Conservation (phyloP, 768 basidiomycete species). For the Strobilomyces echinocephalus region DNA sequence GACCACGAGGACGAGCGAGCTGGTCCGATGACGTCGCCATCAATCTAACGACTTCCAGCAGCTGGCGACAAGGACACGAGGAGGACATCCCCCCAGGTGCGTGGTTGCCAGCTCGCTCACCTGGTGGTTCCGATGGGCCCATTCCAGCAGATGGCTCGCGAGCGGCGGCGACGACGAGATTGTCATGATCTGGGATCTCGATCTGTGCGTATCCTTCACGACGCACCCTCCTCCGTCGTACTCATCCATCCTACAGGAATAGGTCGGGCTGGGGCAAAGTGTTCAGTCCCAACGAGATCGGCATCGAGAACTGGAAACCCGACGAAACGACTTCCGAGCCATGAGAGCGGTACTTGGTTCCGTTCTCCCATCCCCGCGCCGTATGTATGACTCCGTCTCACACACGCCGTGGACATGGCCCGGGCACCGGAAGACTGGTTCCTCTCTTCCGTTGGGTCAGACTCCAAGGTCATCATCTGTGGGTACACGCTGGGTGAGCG, state of each 20-base stretch:
- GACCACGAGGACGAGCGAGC: too few relatives aligned
- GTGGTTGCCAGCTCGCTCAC: too few relatives aligned
- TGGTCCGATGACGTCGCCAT: too few relatives aligned
- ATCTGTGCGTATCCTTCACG: slow-evolving; percentile 60
- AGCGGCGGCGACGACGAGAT: slow-evolving; percentile 96
- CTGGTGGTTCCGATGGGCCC: slow-evolving; percentile 94
- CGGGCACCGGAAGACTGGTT: slow-evolving; percentile 93
- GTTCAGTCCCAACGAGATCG: slow-evolving; percentile 93
- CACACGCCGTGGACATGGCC: slow-evolving; percentile 92
- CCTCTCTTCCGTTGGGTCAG: slow-evolving; percentile 89
- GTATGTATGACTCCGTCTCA: neutral
- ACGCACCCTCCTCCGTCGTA: neutral
- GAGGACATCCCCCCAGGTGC: too few relatives aligned
- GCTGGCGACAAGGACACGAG: too few relatives aligned
- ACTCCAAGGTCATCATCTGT: slow-evolving; percentile 87
- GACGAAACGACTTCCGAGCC: slow-evolving; percentile 83
- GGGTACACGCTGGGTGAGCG: slow-evolving; percentile 79
- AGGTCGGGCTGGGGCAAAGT: slow-evolving; percentile 81
- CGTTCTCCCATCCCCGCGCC: neutral
- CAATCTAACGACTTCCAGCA: too few relatives aligned
- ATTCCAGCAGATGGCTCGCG: slow-evolving; percentile 89
- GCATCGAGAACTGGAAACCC: slow-evolving; percentile 97
- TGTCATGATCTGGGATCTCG: slow-evolving; percentile 95
- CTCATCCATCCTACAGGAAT: slow-evolving; percentile 9
- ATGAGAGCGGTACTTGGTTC: slow-evolving; percentile 75